phyloP scores from a whole-genome alignment of 345 rosid genomes.

The Eucalyptus fibrosa region DNA sequence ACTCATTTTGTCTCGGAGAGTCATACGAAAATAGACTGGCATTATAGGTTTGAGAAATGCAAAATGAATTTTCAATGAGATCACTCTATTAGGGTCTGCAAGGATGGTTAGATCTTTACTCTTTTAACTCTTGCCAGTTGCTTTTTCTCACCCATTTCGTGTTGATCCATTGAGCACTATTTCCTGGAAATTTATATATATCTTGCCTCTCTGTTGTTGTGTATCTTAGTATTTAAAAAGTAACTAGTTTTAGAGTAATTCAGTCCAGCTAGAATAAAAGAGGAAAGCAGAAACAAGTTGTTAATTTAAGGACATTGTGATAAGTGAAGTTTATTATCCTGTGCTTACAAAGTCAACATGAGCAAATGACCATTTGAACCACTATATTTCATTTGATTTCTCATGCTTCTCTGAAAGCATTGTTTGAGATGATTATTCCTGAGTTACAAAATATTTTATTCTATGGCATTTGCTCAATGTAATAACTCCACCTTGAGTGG shows the following conservation, averaged over 20 bases:
- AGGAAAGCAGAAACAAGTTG: background rate
- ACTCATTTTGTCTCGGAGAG: background rate
- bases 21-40: background rate
- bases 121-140: background rate
- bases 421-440: background rate
- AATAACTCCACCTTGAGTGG: background rate
- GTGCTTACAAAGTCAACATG: background rate
- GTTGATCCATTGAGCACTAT: background rate
- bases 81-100: background rate
- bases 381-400: background rate
- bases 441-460: background rate
- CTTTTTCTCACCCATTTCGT: background rate
- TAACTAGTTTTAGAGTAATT: background rate
- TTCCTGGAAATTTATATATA: background rate
- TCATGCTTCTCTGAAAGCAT: background rate
- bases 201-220: background rate
- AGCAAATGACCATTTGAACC: background rate
- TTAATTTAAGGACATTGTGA: background rate
- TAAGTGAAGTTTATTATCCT: background rate
- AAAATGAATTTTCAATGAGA: background rate
- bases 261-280: background rate
- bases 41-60: background rate
- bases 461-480: background rate
- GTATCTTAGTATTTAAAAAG: background rate
- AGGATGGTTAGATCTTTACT: background rate